Conservation (phyloP, 441 rosid species). For the Rhodomyrtus psidioides region DNA sequence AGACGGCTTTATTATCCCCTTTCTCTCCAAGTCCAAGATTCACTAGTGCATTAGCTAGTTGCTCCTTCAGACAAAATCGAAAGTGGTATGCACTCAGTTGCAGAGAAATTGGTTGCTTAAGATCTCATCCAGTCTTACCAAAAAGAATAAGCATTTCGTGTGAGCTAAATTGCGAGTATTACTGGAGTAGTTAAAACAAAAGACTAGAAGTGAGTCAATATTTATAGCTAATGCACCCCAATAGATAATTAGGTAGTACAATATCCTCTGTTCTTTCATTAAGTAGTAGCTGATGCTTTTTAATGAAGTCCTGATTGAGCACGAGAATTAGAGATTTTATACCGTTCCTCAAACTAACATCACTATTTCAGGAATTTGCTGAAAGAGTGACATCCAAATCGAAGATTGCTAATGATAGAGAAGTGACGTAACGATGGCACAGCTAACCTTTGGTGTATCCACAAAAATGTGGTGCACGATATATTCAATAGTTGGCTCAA, state of each 20-base stretch:
- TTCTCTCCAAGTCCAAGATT: conserved; percentile 68
- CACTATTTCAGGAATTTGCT: not conserved
- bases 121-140: not conserved
- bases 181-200: not conserved
- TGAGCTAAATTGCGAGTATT: not conserved
- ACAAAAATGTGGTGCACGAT: conserved; percentile 57
- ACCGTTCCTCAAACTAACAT: not conserved
- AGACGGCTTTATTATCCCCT: conserved; percentile 26
- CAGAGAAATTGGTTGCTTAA: not conserved
- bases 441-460: conserved; percentile 65
- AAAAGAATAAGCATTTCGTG: not conserved
- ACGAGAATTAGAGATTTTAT: not conserved
- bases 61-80: conserved; percentile 18
- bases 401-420: not conserved
- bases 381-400: not conserved
- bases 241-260: not conserved
- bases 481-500: conserved; percentile 80
- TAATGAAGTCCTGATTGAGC: not conserved
- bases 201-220: not conserved
- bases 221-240: not conserved
- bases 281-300: not conserved
- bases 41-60: conserved; percentile 40
- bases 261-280: not conserved
- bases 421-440: not conserved
- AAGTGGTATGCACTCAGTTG: not conserved